These are phyloP conservation scores for Coniochaeta sp. DNA, from an alignment of 2,329 filamentous ascomycete genomes.

Conservation along the genomic window DNA sequence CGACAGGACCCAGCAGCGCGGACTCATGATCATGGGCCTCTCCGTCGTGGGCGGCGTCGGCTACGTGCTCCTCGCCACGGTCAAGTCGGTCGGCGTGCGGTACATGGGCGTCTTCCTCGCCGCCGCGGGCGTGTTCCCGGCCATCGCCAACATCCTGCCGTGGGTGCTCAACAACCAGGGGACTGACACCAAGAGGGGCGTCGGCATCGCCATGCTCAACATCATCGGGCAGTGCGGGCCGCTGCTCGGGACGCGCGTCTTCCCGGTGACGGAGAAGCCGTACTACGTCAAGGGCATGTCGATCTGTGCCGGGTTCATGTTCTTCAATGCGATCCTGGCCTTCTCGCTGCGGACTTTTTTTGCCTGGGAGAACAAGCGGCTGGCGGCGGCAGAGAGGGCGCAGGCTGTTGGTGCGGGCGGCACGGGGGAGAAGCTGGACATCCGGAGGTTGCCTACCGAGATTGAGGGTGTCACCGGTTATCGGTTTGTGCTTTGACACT, in stretches of 20 bases:
- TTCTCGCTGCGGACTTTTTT: slow-evolving; percentile 23
- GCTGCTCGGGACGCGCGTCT: slow-evolving; percentile 56
- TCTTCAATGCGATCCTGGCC: slow-evolving; percentile 29
- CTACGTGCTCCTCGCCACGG: slow-evolving; percentile 57
- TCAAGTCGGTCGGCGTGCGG: slow-evolving; percentile 31
- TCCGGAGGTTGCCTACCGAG: not conserved
- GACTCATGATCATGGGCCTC: slow-evolving; percentile 48
- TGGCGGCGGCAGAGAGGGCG: slow-evolving; percentile 20
- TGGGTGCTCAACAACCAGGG: slow-evolving; percentile 68
- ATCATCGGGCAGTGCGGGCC: slow-evolving; percentile 57
- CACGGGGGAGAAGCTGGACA: slow-evolving; percentile 3
- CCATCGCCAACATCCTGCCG: slow-evolving; percentile 60
- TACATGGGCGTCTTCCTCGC: slow-evolving; percentile 41
- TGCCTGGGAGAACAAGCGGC: slow-evolving; percentile 22
- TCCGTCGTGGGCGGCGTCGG: slow-evolving; percentile 52
- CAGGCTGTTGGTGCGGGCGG: slow-evolving; percentile 4
- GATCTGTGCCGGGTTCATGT: slow-evolving; percentile 32
- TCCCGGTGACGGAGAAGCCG: slow-evolving; percentile 35
- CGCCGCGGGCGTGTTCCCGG: slow-evolving; percentile 48
- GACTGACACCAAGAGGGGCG: slow-evolving; percentile 56
- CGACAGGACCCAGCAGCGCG: slow-evolving; percentile 59
- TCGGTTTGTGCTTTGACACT: slow-evolving; percentile 2
- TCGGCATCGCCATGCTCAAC: slow-evolving; percentile 56
- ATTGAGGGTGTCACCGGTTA: slow-evolving; percentile 2
- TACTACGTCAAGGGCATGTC: slow-evolving; percentile 31